Conservation (phyloP, 192 early-diverging fungal genomes). For the Umbelopsis sp. region DNA sequence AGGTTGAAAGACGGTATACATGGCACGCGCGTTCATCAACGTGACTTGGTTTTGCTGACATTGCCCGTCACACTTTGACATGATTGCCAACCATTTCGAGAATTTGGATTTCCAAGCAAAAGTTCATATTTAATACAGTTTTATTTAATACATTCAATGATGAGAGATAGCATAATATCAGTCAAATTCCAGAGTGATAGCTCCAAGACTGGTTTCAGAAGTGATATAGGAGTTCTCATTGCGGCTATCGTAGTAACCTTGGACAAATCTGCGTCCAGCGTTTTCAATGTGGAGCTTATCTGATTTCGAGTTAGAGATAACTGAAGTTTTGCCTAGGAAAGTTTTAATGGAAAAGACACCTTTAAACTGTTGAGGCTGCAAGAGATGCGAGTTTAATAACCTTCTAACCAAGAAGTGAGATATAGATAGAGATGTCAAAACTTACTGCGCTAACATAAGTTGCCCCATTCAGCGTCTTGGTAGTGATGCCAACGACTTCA, state of each 20-base stretch:
- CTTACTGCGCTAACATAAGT: background rate
- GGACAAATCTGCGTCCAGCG: background rate
- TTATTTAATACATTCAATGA: background rate
- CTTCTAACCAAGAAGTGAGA: background rate
- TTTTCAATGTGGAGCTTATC: slow-evolving; percentile 3
- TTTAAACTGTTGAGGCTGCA: background rate
- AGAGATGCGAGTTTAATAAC: background rate
- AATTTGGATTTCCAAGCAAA: no score
- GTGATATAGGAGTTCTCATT: background rate
- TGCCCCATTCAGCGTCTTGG: background rate
- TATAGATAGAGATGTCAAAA: background rate
- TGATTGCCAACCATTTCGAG: no score
- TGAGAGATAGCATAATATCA: background rate
- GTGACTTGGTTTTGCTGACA: background rate
- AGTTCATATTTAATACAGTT: no score
- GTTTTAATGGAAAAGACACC: background rate
- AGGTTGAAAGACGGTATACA: background rate
- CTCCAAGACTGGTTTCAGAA: background rate
- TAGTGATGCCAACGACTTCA: background rate
- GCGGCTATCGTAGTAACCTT: background rate
- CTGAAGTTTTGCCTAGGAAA: background rate
- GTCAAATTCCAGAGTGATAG: background rate
- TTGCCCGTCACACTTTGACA: background rate
- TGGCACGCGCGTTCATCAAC: background rate
- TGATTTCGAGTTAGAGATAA: background rate